phyloP scores from a whole-genome alignment of 2,329 filamentous ascomycete genomes.

The Penicillium expansum region DNA sequence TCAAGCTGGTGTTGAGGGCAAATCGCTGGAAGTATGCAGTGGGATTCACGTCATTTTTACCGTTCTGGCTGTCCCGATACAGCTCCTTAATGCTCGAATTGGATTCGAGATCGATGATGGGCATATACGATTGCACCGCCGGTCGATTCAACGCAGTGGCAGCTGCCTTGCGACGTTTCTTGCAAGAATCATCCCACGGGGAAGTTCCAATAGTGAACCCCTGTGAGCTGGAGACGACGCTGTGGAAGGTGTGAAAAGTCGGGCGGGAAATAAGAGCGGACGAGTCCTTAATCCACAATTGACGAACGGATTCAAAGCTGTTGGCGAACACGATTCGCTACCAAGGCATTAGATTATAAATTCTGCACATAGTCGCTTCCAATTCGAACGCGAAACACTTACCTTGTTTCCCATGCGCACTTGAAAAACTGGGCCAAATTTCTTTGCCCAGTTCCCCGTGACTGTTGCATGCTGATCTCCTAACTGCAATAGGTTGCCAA shows the following conservation, averaged over 20 bases:
- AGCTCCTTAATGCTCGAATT: slow-evolving; percentile 71
- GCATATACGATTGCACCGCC: slow-evolving; percentile 74
- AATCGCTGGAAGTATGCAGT: slow-evolving; percentile 72
- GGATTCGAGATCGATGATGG: slow-evolving; percentile 75
- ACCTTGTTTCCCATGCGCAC: slow-evolving; percentile 67
- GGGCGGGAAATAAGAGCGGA: slow-evolving; percentile 74
- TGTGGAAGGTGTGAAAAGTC: slow-evolving; percentile 77
- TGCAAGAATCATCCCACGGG: slow-evolving; percentile 80
- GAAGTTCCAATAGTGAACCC: slow-evolving; percentile 82
- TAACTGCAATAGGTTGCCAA: slow-evolving; percentile 63
- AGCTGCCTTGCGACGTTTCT: slow-evolving; percentile 71
- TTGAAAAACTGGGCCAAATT: slow-evolving; percentile 65
- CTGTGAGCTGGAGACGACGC: slow-evolving; percentile 70
- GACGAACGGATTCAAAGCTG: slow-evolving; percentile 68
- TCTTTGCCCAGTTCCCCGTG: slow-evolving; percentile 56
- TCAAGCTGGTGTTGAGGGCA: slow-evolving; percentile 73
- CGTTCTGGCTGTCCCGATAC: slow-evolving; percentile 61
- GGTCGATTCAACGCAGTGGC: slow-evolving; percentile 75
- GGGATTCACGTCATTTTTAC: slow-evolving; percentile 65
- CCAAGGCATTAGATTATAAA: background rate
- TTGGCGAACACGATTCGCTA: slow-evolving; percentile 75
- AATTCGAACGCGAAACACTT: slow-evolving; percentile 3
- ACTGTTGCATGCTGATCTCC: slow-evolving; percentile 57
- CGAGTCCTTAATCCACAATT: slow-evolving; percentile 75
- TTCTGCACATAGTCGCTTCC: no score